Evolutionary conservation across 257 asterid species (phyloP), one percentile per base, ranked within the genome.

Genomic region (Leptodermis oblonga): DNA sequence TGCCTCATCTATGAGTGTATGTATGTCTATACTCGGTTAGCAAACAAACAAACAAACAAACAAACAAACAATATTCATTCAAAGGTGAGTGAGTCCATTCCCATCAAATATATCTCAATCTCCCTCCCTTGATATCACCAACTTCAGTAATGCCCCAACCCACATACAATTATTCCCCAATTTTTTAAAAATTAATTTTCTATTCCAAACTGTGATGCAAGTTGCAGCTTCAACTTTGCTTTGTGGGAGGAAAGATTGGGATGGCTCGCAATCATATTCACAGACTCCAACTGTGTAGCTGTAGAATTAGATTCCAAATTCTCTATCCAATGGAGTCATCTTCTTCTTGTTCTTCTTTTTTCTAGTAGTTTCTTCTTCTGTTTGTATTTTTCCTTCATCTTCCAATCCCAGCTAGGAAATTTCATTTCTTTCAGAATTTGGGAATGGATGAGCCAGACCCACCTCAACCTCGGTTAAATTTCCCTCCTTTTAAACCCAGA

Each of bases 381-480:
- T 31, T 46, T 1, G n/a, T 12, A 4, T 2, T 42, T 41, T 45
- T 12, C 11, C 14, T 42, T 41, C 54, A 23, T 30, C 52, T 70
- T 60, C 45, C 37, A 65, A 72, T 61, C 65, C 67, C 54, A 41
- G 1, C 23, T 6, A 17, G 26, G 1, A 67, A 65, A 31, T n/a
- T 0, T 18, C 22, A 13, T 53, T 2, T 25, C 23, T 45, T 52
- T 18, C 3, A 13, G 34, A 25, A 30, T 69, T n/a, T n/a, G n/a
- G n/a, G 69, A 79, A 83, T 92, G 86, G 80, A 83, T 37, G 85
- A 85, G 15, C 81, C 86, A 26, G 82, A 85, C 39, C 87, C 84
- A 37, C 67, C 84, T 79, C 84, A 81, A 5, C 17, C 0, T 22
- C 2, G 28, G 28, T 13, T n/a, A 6, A n/a, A n/a, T 14, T 51